phyloP scores from a whole-genome alignment of 2,329 filamentous ascomycete species.

The Exophiala dermatitidis region DNA sequence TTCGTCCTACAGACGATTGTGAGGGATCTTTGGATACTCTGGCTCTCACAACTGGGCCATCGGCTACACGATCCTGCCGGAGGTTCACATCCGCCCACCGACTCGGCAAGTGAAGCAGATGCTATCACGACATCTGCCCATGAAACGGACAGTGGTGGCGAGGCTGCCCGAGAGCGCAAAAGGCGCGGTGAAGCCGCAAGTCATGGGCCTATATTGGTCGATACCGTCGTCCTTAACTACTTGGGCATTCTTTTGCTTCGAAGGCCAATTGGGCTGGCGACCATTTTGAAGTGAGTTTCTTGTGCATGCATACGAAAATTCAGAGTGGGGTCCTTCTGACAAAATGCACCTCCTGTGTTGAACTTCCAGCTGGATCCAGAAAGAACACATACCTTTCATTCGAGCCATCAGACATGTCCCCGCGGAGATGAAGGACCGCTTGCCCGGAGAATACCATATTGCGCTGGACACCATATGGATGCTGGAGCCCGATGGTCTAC shows the following conservation, averaged over 20 bases:
- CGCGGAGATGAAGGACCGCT: slow-evolving; percentile 38
- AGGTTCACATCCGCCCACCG: neutral
- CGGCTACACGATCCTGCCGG: slow-evolving; percentile 23
- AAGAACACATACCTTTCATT: slow-evolving; percentile 64
- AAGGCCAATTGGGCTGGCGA: slow-evolving; percentile 66
- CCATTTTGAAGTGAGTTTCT: slow-evolving; percentile 49
- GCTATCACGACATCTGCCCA: slow-evolving; percentile 32
- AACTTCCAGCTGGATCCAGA: slow-evolving; percentile 52
- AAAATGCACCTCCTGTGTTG: neutral
- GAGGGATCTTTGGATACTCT: slow-evolving; percentile 76
- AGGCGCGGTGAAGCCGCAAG: slow-evolving; percentile 33
- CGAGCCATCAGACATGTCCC: slow-evolving; percentile 48
- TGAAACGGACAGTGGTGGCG: slow-evolving; percentile 28
- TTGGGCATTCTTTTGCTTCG: slow-evolving; percentile 67
- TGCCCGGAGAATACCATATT: slow-evolving; percentile 37
- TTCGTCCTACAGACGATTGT: slow-evolving; percentile 48
- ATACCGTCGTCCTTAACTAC: slow-evolving; percentile 73
- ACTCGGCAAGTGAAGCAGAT: slow-evolving; percentile 1
- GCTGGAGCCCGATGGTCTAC: slow-evolving; percentile 52
- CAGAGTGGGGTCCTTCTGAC: neutral
- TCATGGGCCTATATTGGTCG: slow-evolving; percentile 57
- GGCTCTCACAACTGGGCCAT: slow-evolving; percentile 51
- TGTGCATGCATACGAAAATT: neutral
- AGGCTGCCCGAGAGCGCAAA: slow-evolving; percentile 30
- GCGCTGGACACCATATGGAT: slow-evolving; percentile 38